Evolutionary conservation across 2,329 filamentous ascomycete species (phyloP), one percentile per base, ranked within the genome.

Genomic region (Aureobasidium sp.): DNA sequence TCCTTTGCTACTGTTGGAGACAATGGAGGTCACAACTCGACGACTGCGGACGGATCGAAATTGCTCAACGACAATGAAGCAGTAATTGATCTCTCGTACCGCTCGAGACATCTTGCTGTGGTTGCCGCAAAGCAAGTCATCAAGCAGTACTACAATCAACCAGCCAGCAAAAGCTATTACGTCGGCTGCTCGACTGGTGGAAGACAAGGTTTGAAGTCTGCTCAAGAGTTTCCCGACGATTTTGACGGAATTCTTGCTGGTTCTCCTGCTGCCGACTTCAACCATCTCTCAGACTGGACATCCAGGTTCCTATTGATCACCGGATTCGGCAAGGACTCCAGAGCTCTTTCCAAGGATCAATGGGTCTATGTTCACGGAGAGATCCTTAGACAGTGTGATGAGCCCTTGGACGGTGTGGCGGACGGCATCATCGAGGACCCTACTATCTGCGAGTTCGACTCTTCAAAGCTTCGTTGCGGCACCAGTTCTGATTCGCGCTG

Each of bases 381-480:
- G 48, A 71, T 80, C 39, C 64, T 82, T 32, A 70, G 72, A 16
- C 79, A 82, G 66, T 83, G 81, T 66, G 80, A 82, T 64, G 55
- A 73, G 80, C 67, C 67, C 1, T 69, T 80, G 9, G 81, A 82
- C 65, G 78, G 78, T 16, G 74, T 76, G 13, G 68, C 70, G 7
- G 81, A 83, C 65, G 77, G 77, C 13, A 76, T 81, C 59, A 68
- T 81, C 29, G 77, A 79, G 65, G 75, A 78, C 64, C 74, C 78
- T 2, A 71, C 70, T 8, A 69, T 74, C 21, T 81, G 79, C 70
- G 66, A 74, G 14, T 76, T 75, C 64, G 67, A 73, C 36, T 75
- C 77, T 13, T 70, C 75, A 45, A 68, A 69, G 7, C 69, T 78
- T 8, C 62, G 72, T 41, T 79, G 77, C 68, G 65, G 64, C 37